Percentiles rank a stretch among this genome's conserved stretches.
Evolutionary conservation across 192 early-diverging fungal species (phyloP).

Genomic region (Phycomyces nitens): DNA sequence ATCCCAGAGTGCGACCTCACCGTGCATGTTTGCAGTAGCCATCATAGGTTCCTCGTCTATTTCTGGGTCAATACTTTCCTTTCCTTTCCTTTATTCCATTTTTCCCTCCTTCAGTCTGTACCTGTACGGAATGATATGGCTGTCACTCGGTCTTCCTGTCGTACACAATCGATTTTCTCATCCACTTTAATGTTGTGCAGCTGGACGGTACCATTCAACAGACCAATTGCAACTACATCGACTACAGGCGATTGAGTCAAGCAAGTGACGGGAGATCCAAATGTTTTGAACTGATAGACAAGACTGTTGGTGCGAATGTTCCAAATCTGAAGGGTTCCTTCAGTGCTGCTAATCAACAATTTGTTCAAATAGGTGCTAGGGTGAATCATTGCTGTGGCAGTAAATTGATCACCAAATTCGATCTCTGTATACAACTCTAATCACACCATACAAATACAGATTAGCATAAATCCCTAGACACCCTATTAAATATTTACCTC

Average conservation of each 20-base stretch:
- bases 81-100: too few relatives aligned
- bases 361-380: conserved; percentile 99
- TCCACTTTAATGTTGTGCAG: conserved; percentile 86
- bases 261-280: conserved; percentile 72
- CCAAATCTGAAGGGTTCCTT: conserved; percentile 92
- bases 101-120: conserved; percentile 15
- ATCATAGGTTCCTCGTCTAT: conserved; percentile 80
- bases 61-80: not conserved
- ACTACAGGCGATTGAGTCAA: conserved; percentile 86
- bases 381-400: conserved; percentile 75
- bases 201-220: conserved; percentile 81
- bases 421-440: conserved; percentile 69
- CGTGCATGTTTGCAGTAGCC: conserved; percentile 84
- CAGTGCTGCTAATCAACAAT: conserved; percentile 77
- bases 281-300: conserved; percentile 77
- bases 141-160: conserved; percentile 89
- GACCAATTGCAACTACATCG: conserved; percentile 90
- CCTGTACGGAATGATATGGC: conserved; percentile 87
- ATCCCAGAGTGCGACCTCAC: conserved; percentile 93
- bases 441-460: conserved; percentile 1
- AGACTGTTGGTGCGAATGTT: conserved; percentile 81
- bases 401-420: conserved; percentile 72
- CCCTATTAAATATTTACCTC: conserved; percentile 43
- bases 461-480: conserved; percentile 51
- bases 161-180: conserved; percentile 66